Conservation (phyloP, 495 filamentous ascomycete genomes). For the Penicillium cinerascens region DNA sequence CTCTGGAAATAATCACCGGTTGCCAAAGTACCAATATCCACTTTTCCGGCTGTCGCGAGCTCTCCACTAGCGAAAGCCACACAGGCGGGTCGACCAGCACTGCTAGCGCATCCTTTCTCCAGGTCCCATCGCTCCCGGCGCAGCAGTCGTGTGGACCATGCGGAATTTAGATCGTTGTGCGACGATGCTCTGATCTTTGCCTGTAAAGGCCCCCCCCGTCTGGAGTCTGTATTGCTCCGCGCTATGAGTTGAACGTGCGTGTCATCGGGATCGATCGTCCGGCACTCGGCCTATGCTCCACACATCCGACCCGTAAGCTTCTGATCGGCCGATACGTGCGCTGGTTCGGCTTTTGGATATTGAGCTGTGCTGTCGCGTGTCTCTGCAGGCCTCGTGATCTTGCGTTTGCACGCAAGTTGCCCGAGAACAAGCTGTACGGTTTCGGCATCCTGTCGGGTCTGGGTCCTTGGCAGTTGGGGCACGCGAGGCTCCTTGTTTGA, state of each 20-base stretch:
- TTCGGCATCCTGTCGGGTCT: too few species aligned
- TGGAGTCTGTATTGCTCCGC: slow-evolving; percentile 26
- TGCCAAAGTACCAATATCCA: background rate
- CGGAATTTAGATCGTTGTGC: slow-evolving; percentile 24
- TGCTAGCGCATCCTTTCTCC: slow-evolving; percentile 11
- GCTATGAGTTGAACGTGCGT: slow-evolving; percentile 24
- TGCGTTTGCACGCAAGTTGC: too few species aligned
- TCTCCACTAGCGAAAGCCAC: slow-evolving; percentile 10
- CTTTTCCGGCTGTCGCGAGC: background rate
- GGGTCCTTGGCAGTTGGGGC: slow-evolving; percentile 2
- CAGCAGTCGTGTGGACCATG: slow-evolving; percentile 31
- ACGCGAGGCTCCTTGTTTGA: background rate
- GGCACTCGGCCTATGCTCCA: slow-evolving; percentile 37
- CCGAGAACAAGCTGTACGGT: too few species aligned
- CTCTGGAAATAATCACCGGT: background rate
- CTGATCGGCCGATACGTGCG: slow-evolving; percentile 32
- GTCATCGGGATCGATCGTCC: slow-evolving; percentile 39
- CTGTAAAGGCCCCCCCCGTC: slow-evolving; percentile 35
- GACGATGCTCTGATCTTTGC: slow-evolving; percentile 23
- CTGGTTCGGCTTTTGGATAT: slow-evolving; percentile 32
- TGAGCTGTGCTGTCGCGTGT: slow-evolving; percentile 27
- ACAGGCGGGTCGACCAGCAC: slow-evolving; percentile 11
- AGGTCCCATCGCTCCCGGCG: slow-evolving; percentile 7
- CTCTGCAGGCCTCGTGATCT: slow-evolving; percentile 38
- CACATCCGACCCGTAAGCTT: slow-evolving; percentile 29